Base-by-base conservation (phyloP, 495 filamentous ascomycete genomes). In the Trypethelium eluteriae region DNA sequence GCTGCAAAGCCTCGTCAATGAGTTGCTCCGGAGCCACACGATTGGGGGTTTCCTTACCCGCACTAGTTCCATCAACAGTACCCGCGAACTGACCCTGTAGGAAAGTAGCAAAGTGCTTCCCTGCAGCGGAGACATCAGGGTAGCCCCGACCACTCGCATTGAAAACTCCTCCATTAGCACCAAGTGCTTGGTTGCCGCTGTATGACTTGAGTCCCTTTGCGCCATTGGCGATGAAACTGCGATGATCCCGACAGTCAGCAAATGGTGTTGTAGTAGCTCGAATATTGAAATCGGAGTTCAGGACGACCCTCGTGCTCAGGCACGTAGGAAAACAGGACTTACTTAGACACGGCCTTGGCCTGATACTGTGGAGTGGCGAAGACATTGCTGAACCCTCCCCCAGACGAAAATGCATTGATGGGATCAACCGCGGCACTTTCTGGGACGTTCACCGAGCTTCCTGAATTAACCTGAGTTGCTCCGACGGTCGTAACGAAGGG, bases 401-500 rank as follows among this genome's bases (percentile, higher is more conserved):
- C 11, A 10, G 62, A 63, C n/a, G 62, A 63, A 36, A 59, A 59
- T 7, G 53, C 14, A 36, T 59, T 59, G 53, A 59, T 59, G 0
- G 65, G 67, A 47, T 73, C 62, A n/a, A 47, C 76, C 25, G 71
- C 68, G 35, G 74, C 77, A 11, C 70, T 70, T 57, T 82, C 77
- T n/a, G 73, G 74, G 64, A 79, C 73, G 39, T 68, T 47, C 76
- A 66, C 64, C 14, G 64, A 61, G 18, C 7, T 78, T 0, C 74
- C 74, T 9, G 70, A 41, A 0, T 77, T 73, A 16, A 85, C 72
- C 10, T 77, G 70, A n/a, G 82, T 83, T 10, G 76, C 80, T 16
- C 83, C 83, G 7, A 81, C 80, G 39, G 78, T 70, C 25, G 83
- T 85, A 46, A 85, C 67, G 68, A 73, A 79, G 0, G 83, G 83